Conservation (phyloP, 2,329 filamentous ascomycete genomes). For the Phyllosticta citrichinensis region DNA sequence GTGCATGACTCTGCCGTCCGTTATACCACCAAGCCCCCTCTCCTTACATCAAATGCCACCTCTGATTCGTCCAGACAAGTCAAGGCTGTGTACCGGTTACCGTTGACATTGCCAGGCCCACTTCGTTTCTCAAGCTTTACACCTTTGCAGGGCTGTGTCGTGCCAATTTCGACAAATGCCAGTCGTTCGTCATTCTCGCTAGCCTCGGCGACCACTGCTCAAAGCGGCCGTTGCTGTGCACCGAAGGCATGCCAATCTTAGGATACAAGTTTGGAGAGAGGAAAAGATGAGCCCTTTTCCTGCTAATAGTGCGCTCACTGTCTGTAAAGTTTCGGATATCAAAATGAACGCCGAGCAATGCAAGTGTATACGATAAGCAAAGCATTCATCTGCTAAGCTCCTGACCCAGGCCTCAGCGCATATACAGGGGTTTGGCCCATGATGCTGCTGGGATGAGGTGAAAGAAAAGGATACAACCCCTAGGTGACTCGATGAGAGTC, state of each 20-base stretch:
- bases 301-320: not conserved
- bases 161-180: not conserved
- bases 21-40: not conserved
- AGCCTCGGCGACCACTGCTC: not conserved
- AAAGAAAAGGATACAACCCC: not conserved
- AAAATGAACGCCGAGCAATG: not conserved
- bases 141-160: not conserved
- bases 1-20: not conserved
- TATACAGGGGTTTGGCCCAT: not conserved
- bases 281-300: not conserved
- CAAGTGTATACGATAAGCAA: not conserved
- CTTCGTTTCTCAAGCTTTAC: not conserved
- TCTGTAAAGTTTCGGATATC: not conserved
- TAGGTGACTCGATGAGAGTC: not conserved
- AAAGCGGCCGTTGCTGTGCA: not conserved
- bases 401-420: not conserved
- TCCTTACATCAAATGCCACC: not conserved
- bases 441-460: slow-evolving; percentile 4
- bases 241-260: not conserved
- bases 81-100: not conserved
- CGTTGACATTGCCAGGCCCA: not conserved
- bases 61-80: not conserved
- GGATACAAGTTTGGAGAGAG: not conserved
- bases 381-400: not conserved
- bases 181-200: not conserved